phyloP scores from a whole-genome alignment of 345 rosid species.

The Gossypium anomalum region DNA sequence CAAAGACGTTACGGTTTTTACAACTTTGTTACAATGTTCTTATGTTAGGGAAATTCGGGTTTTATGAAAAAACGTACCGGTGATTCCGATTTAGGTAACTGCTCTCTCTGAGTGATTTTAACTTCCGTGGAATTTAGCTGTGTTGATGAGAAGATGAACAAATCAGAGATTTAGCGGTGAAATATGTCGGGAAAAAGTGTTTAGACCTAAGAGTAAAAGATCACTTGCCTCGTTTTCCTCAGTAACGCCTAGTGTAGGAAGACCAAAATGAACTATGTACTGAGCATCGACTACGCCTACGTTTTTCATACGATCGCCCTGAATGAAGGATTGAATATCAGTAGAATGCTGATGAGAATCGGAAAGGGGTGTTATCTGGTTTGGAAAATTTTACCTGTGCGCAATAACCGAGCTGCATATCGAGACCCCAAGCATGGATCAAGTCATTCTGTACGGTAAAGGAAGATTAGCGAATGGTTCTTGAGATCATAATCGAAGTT shows the following conservation, averaged over 20 bases:
- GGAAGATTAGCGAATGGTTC: background rate
- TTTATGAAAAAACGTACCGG: slow-evolving; percentile 15
- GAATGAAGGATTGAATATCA: slow-evolving; percentile 15
- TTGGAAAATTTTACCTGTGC: slow-evolving; percentile 53
- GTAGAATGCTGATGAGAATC: background rate
- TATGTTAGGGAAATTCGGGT: slow-evolving; percentile 17
- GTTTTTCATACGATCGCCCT: slow-evolving; percentile 88
- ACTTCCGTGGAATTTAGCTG: slow-evolving; percentile 18
- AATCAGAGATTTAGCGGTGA: background rate
- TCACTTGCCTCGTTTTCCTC: slow-evolving; percentile 37
- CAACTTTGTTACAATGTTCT: background rate
- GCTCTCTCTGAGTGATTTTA: slow-evolving; percentile 19
- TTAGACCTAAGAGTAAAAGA: background rate
- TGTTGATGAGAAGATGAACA: background rate
- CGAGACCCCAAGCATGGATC: slow-evolving; percentile 96
- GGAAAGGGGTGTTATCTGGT: background rate
- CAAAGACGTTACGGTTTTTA: background rate
- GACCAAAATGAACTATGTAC: slow-evolving; percentile 75
- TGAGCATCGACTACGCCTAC: slow-evolving; percentile 91
- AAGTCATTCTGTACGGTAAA: slow-evolving; percentile 60
- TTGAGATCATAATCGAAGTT: background rate
- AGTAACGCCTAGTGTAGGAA: slow-evolving; percentile 70
- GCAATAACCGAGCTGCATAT: slow-evolving; percentile 82
- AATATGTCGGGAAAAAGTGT: background rate
- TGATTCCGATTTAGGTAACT: slow-evolving; percentile 10